Evolutionary conservation across 75 land plant genomes (phyloP).

Genomic region (Larix kaempferi): DNA sequence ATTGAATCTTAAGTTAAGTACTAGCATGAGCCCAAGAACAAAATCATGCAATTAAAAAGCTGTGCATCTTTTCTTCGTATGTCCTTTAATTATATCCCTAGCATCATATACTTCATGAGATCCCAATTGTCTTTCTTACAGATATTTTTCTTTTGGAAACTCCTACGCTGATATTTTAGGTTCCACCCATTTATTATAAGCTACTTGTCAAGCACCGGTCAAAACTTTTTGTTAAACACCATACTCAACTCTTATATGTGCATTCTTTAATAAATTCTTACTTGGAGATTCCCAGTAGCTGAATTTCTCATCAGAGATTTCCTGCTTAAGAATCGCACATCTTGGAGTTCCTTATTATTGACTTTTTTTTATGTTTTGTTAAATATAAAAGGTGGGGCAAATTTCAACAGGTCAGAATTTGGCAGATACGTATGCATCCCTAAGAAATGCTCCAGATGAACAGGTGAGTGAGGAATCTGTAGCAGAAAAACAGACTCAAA

Average conservation of each 20-base stretch:
- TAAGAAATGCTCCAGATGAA: constrained; percentile 10
- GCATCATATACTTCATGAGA: not conserved
- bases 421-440: constrained; percentile 19
- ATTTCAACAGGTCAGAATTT: no score
- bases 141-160: not conserved
- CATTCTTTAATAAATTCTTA: not conserved
- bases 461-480: not conserved
- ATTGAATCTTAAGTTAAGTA: constrained; percentile 1
- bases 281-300: not conserved
- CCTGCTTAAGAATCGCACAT: not conserved
- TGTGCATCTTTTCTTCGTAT: not conserved
- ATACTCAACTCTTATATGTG: not conserved
- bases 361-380: not conserved
- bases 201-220: not conserved
- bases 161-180: not conserved
- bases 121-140: not conserved
- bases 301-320: not conserved
- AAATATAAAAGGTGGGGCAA: not conserved
- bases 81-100: no score
- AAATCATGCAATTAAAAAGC: not conserved
- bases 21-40: not conserved
- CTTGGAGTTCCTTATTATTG: not conserved
- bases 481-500: not conserved
- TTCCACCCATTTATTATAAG: not conserved
- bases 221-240: not conserved